Evolutionary conservation across 305 asterid genomes (phyloP).

Genomic region (Withania somnifera): DNA sequence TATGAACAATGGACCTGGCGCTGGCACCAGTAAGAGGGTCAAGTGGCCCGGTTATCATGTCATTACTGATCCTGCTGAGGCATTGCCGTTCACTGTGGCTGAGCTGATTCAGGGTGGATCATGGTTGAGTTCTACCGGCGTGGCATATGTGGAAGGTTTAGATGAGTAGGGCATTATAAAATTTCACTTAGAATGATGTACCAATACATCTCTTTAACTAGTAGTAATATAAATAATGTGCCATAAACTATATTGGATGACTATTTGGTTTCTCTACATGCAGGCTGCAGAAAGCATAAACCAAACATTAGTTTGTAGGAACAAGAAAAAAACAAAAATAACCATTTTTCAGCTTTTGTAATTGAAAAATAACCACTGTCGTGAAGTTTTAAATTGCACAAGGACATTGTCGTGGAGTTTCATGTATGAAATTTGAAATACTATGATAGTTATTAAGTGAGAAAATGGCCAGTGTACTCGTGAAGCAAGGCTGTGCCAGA

Average conservation of each 20-base stretch:
- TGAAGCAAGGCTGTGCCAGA: no score
- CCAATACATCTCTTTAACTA: neutral
- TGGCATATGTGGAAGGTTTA: conserved; percentile 37
- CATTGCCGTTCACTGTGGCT: conserved; percentile 37
- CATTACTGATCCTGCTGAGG: conserved; percentile 23
- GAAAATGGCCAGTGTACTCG: no score
- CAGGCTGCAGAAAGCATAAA: neutral
- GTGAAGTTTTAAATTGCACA: neutral
- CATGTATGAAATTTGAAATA: no score
- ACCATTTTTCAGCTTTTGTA: neutral
- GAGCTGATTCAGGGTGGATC: conserved; percentile 34
- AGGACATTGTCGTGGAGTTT: no score
- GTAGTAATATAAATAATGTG: neutral
- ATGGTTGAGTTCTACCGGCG: conserved; percentile 41
- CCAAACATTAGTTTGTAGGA: neutral
- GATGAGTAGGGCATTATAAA: neutral
- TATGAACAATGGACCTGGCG: conserved; percentile 47
- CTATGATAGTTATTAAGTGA: no score
- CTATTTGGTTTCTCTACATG: neutral
- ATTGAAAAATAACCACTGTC: neutral
- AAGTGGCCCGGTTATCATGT: conserved; percentile 41
- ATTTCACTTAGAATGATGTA: neutral
- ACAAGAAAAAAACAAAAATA: neutral
- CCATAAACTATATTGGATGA: neutral
- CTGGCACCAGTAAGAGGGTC: conserved; percentile 38